These are phyloP conservation scores for Sphagnum magellanicum DNA, from an alignment of 228 moss, liverwort and hornwort species.

Conservation along the genomic window DNA sequence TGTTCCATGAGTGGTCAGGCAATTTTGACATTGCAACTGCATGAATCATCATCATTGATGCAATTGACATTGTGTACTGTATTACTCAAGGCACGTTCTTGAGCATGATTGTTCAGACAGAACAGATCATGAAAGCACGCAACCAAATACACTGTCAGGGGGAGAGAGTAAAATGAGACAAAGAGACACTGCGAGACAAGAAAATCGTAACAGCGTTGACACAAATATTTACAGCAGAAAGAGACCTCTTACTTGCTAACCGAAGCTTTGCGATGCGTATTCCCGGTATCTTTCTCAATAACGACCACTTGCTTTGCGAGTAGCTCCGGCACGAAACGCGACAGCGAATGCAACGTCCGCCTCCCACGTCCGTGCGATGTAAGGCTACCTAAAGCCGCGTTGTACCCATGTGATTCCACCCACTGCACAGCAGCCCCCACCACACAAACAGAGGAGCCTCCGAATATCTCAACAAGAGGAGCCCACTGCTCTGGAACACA, in stretches of 20 bases:
- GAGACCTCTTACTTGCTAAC: conserved; percentile 49
- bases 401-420: conserved; percentile 60
- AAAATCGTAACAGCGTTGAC: not conserved
- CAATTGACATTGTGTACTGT: conserved; percentile 15
- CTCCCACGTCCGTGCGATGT: conserved; percentile 32
- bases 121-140: not conserved
- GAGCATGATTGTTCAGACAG: not conserved
- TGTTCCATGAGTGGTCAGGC: conserved; percentile 25
- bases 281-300: conserved; percentile 37
- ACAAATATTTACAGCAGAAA: not conserved
- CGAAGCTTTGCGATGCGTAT: conserved; percentile 8
- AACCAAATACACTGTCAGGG: not conserved
- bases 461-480: conserved; percentile 43
- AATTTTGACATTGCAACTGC: not conserved
- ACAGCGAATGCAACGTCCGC: conserved; percentile 41
- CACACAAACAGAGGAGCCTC: conserved; percentile 24
- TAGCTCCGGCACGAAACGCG: conserved; percentile 69
- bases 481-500: conserved; percentile 27
- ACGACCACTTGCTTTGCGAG: conserved; percentile 59
- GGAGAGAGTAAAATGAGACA: not conserved
- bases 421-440: conserved; percentile 62
- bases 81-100: conserved; percentile 1
- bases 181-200: not conserved
- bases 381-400: conserved; percentile 27
- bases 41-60: not conserved